Evolutionary conservation across 768 basidiomycete genomes (phyloP), one percentile per base, ranked within the genome.

Genomic region (Hygrocybe punicea): DNA sequence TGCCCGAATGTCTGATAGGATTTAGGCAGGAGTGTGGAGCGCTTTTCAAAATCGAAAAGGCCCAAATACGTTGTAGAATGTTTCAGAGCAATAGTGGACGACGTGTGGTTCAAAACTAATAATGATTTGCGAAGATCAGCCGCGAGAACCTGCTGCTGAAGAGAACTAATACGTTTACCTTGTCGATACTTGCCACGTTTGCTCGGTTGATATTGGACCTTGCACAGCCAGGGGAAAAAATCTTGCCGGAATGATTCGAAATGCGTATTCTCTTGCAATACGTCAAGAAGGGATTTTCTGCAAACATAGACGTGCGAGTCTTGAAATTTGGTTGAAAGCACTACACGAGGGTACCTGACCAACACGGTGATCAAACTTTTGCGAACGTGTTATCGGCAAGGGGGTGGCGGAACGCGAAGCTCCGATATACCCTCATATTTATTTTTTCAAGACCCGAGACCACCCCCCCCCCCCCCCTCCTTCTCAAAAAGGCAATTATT

Each of bases 271-370:
- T 83, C 80, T 10, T 82, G 79, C 24, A 94, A 74, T 11, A 84
- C 77, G 57, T 91, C 86, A 23, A 97, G 75, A 7, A 96, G 77
- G 16, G 83, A 79, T 58, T 83, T 81, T 60, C 84, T 82, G 74
- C 93, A 93, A 34, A 96, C 84, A 64, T 96, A 97, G 33, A 96
- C 89, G 69, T 97, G 94, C 1, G 94, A 91, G 65, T 97, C 94
- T 60, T 85, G 83, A 34, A 87, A 78, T 34, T 73, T 78, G 11
- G 83, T 80, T 2, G 90, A 87, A 29, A 97, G 71, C 36, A 78
- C 83, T 29, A 82, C 77, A 25, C 83, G 82, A 7, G 92, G 89
- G 67, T 90, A 86, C 51, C 92, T 93, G 46, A 24, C 14, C 10
- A 33, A 29, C 40, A 40, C 25, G 50, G 49, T 54, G 24, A 63